Percentiles rank a stretch among this genome's conserved stretches.
Evolutionary conservation across 2,329 filamentous ascomycete species (phyloP).

Genomic region (Fusarium bactridioides): DNA sequence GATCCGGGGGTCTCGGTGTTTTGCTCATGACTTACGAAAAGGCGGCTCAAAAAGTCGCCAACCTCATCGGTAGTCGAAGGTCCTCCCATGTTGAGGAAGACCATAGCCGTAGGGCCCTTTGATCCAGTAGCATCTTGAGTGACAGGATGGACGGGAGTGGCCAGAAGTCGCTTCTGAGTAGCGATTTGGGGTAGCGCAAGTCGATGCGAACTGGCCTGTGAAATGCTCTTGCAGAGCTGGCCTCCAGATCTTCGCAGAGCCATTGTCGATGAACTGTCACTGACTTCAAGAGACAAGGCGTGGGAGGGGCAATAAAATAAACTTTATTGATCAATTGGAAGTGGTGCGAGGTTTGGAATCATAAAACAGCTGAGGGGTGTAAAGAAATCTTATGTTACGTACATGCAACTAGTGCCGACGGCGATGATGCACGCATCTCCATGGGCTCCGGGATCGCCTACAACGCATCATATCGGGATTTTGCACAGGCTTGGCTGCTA

Average conservation of each 20-base stretch:
- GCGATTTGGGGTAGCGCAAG: constrained; percentile 43
- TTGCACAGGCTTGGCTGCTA: constrained; percentile 9
- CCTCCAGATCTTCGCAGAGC: constrained; percentile 43
- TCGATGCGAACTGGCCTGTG: constrained; percentile 38
- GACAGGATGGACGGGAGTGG: constrained; percentile 71
- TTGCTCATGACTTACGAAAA: constrained; percentile 75
- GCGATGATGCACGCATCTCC: constrained; percentile 42
- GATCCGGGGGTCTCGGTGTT: neutral
- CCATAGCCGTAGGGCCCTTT: constrained; percentile 92
- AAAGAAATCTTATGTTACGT: constrained; percentile 30
- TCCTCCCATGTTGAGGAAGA: constrained; percentile 99
- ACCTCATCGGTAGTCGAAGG: constrained; percentile 90
- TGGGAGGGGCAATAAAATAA: neutral
- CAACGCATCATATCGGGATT: constrained; percentile 34
- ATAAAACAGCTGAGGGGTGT: constrained; percentile 28
- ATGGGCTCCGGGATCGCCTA: constrained; percentile 37
- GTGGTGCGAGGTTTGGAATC: constrained; percentile 27
- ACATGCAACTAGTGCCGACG: constrained; percentile 20
- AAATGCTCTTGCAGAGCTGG: constrained; percentile 42
- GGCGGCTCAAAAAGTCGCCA: constrained; percentile 83
- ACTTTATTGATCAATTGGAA: constrained; percentile 21
- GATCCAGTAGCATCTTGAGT: constrained; percentile 76
- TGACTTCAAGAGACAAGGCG: neutral
- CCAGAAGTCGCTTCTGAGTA: constrained; percentile 46
- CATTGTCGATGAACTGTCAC: constrained; percentile 38